These are phyloP conservation scores for Colletotrichum spinosum DNA, from an alignment of 2,329 filamentous ascomycete genomes.

Conservation along the genomic window DNA sequence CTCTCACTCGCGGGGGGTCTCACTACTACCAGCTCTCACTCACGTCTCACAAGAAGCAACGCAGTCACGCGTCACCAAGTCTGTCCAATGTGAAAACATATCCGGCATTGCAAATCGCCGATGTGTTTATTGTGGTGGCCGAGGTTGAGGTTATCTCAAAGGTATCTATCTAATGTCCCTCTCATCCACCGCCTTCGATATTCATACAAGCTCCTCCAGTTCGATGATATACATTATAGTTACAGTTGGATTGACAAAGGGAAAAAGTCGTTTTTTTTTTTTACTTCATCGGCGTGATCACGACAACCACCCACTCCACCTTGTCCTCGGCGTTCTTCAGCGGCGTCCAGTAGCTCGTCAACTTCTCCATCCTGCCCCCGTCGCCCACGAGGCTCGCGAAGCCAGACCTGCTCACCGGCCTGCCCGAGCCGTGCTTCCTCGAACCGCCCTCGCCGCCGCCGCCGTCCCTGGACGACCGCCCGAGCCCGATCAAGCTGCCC, in stretches of 20 bases:
- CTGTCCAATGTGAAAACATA: too few relatives aligned
- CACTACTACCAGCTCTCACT: too few relatives aligned
- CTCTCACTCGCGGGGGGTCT: too few relatives aligned
- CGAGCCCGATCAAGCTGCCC: conserved; percentile 33
- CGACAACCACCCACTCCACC: conserved; percentile 36
- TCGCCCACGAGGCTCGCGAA: conserved; percentile 34
- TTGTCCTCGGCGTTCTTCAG: conserved; percentile 34
- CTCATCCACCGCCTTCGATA: too few relatives aligned
- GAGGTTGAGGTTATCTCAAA: too few relatives aligned
- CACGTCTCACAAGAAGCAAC: too few relatives aligned
- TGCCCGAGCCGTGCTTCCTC: conserved; percentile 8
- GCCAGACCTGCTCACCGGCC: conserved; percentile 30
- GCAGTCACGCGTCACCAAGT: too few relatives aligned
- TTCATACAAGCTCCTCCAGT: neutral
- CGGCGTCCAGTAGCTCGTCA: conserved; percentile 38
- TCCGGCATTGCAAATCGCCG: too few relatives aligned
- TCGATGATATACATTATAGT: conserved; percentile 19
- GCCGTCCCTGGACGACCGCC: conserved; percentile 28
- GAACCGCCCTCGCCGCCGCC: conserved; percentile 10
- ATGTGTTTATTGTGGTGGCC: too few relatives aligned
- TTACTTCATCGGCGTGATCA: conserved; percentile 33
- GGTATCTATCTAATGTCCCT: too few relatives aligned
- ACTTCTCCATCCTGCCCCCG: conserved; percentile 26
- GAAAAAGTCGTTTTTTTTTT: too few relatives aligned
- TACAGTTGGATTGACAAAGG: neutral